Base-by-base conservation (phyloP, 495 filamentous ascomycete species). In the Penicillium soppii region DNA sequence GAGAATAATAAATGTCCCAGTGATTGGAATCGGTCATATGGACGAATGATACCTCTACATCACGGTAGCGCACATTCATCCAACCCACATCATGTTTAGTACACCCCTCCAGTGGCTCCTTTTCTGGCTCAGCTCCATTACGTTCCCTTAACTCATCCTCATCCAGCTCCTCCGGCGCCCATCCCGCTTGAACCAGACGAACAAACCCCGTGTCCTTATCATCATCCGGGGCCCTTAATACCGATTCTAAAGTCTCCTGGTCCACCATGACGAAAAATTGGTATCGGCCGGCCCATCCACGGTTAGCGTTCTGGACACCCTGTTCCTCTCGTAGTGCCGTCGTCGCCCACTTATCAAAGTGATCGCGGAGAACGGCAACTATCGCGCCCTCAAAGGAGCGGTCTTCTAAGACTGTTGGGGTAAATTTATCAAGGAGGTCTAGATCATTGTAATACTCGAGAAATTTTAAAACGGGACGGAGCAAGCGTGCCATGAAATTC, bases 321-420 rank as follows among this genome's bases (percentile, higher is more conserved):
- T 61, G 56, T 45, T 63, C 64, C 12, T 25, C 33, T 47, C 53
- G 42, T 7, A 40, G 33, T 22, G 63, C 54, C 22, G 53, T 56
- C 9, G 13, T 41, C 13, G 49, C 47, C 63, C 62, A 68, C 23
- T 57, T 22, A 30, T 57, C 50, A 54, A 69, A 71, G 49, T 67
- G 54, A 13, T 58, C 43, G 37, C 66, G 63, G 7, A 71, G 40
- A 20, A 38, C 22, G 25, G 38, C 37, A 9, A 61, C 52, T 15
- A 45, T 56, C n/a, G 55, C 58, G 17, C 57, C 62, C 40, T 68
- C 57, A 43, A 71, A 66, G 17, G 52, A 45, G n/a, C 30, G 39
- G 41, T 69, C 66, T 42, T 65, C 61, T 10, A 69, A 47, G 19
- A 67, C 57, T n/a, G 59, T 65, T 39, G 57, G 61, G n/a, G 40